Evolutionary conservation across 306 rosid species (phyloP).

Genomic region (Morella rubra): DNA sequence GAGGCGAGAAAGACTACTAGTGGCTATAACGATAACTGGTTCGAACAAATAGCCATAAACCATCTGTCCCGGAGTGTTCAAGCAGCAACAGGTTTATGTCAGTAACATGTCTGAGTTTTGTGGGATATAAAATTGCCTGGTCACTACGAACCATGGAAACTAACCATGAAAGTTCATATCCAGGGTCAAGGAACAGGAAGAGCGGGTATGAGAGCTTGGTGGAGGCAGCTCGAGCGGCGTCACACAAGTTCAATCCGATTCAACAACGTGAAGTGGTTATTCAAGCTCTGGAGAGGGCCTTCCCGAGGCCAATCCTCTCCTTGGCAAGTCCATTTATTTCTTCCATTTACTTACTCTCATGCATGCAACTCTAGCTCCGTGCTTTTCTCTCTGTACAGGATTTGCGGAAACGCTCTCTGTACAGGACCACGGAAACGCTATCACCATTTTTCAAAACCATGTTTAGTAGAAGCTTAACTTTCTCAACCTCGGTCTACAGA

Average conservation of each 20-base stretch:
- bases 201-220: slow-evolving; percentile 76
- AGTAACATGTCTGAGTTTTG: background rate
- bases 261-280: slow-evolving; percentile 55
- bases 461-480: background rate
- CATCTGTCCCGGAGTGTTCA: slow-evolving; percentile 72
- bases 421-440: background rate
- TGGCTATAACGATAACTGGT: slow-evolving; percentile 59
- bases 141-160: background rate
- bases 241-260: slow-evolving; percentile 40
- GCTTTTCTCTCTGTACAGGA: background rate
- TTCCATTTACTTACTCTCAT: background rate
- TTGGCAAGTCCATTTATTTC: slow-evolving; percentile 43
- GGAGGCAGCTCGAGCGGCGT: slow-evolving; percentile 64
- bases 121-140: background rate
- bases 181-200: slow-evolving; percentile 64
- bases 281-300: slow-evolving; percentile 61
- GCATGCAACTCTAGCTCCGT: background rate
- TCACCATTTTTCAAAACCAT: background rate
- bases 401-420: background rate
- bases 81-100: slow-evolving; percentile 67
- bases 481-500: background rate
- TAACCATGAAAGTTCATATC: background rate
- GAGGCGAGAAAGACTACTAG: slow-evolving; percentile 32
- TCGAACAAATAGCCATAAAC: slow-evolving; percentile 66
- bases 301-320: slow-evolving; percentile 61